A percentile compares a stretch with the other conserved stretches of the same genome.
Conservation (phyloP, 305 asterid species). For the Fraxinus dipetala region DNA sequence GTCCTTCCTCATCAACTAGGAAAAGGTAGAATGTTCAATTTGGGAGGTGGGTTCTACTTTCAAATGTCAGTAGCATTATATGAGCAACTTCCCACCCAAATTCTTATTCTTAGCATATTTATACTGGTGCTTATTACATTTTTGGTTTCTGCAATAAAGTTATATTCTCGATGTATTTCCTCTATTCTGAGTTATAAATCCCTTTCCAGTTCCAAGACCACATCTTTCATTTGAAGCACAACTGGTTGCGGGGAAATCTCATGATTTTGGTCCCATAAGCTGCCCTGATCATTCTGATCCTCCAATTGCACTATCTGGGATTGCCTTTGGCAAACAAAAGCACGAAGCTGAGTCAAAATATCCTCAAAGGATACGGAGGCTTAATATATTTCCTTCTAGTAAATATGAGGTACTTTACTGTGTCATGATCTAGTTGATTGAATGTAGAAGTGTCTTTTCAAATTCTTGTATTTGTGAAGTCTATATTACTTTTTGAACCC, state of each 20-base stretch:
- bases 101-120: neutral
- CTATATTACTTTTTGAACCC: neutral
- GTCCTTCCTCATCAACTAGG: conserved; percentile 8
- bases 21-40: neutral
- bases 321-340: conserved; percentile 70
- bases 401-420: conserved; percentile 71
- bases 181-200: conserved; percentile 27
- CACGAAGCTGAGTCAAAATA: conserved; percentile 90
- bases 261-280: conserved; percentile 79
- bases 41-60: conserved; percentile 9
- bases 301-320: conserved; percentile 48
- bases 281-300: conserved; percentile 88
- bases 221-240: conserved; percentile 94
- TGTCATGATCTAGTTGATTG: neutral
- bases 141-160: neutral
- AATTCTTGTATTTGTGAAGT: neutral
- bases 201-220: conserved; percentile 81
- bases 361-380: conserved; percentile 88
- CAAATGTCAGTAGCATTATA: conserved; percentile 17
- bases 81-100: conserved; percentile 6
- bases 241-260: conserved; percentile 89
- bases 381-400: conserved; percentile 85
- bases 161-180: neutral
- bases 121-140: neutral
- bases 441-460: neutral